A percentile compares a stretch with the other conserved stretches of the same genome.
These are phyloP conservation scores for Isabelozyma gotoi DNA, from an alignment of 805 yeast species.

Conservation along the genomic window DNA sequence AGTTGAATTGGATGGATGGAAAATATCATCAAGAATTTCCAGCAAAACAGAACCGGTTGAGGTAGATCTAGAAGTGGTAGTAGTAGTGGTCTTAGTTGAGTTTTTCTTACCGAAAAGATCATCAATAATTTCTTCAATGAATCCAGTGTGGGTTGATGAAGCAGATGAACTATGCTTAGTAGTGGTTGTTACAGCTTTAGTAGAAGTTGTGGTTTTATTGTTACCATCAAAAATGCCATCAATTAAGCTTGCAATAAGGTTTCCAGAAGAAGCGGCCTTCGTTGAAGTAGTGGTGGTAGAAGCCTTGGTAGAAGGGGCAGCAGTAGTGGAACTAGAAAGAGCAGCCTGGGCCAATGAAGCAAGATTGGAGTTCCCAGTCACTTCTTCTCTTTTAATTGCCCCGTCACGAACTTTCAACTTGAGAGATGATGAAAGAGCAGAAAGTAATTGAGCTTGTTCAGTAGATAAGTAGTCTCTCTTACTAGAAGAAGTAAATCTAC, in stretches of 20 bases:
- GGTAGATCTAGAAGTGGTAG: not conserved
- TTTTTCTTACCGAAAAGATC: not conserved
- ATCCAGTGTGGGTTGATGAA: conserved; percentile 1
- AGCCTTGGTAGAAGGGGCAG: conserved; percentile 5
- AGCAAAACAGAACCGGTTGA: conserved; percentile 6
- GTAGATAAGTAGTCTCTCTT: not conserved
- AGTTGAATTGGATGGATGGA: conserved; percentile 10
- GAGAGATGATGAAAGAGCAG: not conserved
- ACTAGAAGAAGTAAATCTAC: not conserved
- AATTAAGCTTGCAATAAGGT: conserved; percentile 8
- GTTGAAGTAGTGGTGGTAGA: conserved; percentile 4
- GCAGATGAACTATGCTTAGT: not conserved
- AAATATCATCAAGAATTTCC: conserved; percentile 11
- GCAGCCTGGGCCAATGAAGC: conserved; percentile 2
- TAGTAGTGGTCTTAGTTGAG: not conserved
- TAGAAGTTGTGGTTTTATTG: conserved; percentile 6
- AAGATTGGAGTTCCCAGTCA: conserved; percentile 4
- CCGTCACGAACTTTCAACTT: not conserved
- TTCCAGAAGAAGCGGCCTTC: conserved; percentile 6
- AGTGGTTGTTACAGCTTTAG: not conserved
- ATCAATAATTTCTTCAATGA: conserved; percentile 6
- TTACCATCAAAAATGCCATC: conserved; percentile 14
- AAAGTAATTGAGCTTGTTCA: not conserved
- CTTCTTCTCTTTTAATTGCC: conserved; percentile 1
- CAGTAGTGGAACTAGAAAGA: conserved; percentile 9